phyloP scores from a whole-genome alignment of 139 green algal species.

The Closterium sp. region DNA sequence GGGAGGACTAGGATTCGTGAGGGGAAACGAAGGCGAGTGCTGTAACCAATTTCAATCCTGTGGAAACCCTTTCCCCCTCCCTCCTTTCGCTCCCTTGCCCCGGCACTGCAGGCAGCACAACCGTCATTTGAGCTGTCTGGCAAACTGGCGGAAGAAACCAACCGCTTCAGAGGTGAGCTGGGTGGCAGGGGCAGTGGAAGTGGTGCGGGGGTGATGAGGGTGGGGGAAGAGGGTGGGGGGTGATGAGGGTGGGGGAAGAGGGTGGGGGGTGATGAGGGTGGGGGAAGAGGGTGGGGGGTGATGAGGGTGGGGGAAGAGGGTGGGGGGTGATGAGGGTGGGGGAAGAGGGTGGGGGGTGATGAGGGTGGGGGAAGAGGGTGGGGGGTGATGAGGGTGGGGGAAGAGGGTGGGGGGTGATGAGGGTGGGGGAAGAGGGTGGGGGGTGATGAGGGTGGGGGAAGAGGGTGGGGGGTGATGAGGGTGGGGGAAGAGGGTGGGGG shows the following conservation, averaged over 20 bases:
- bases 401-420: neutral
- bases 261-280: too few relatives aligned
- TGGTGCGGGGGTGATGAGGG: neutral
- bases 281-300: too few relatives aligned
- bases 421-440: neutral
- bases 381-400: neutral
- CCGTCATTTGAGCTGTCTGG: constrained; percentile 44
- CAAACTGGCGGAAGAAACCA: constrained; percentile 51
- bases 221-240: neutral
- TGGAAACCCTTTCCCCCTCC: neutral
- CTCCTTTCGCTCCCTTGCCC: neutral
- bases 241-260: too few relatives aligned
- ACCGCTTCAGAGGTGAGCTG: constrained; percentile 50
- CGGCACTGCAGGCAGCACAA: neutral
- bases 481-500: too few relatives aligned
- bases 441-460: neutral
- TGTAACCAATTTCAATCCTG: neutral
- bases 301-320: too few relatives aligned
- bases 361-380: too few relatives aligned
- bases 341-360: too few relatives aligned
- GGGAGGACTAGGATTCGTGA: neutral
- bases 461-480: too few relatives aligned
- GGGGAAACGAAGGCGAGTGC: neutral
- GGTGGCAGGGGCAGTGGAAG: too few relatives aligned
- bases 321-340: too few relatives aligned